Evolutionary conservation across 768 basidiomycete genomes (phyloP).

Genomic region (Candolleomyces aberdarensis): DNA sequence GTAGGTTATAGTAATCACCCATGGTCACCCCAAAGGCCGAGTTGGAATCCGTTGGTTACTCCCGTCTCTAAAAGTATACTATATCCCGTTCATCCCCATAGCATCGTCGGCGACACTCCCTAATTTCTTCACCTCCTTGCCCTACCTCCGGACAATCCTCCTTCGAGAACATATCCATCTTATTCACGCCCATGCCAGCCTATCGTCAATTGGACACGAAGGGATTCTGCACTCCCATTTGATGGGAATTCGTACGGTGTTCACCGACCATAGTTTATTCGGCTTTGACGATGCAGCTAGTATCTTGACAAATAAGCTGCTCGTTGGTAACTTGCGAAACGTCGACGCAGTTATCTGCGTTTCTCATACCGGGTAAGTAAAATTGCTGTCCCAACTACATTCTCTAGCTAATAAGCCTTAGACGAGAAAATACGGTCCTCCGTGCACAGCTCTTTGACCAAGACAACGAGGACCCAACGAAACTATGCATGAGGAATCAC

Average conservation of each 20-base stretch:
- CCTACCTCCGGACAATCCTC: slow-evolving; percentile 87
- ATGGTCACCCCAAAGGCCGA: slow-evolving; percentile 82
- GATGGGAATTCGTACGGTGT: slow-evolving; percentile 85
- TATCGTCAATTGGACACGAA: slow-evolving; percentile 90
- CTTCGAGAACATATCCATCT: slow-evolving; percentile 83
- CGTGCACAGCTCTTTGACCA: slow-evolving; percentile 73
- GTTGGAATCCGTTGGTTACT: slow-evolving; percentile 88
- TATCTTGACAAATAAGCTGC: slow-evolving; percentile 94
- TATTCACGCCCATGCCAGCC: slow-evolving; percentile 88
- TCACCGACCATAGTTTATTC: slow-evolving; percentile 96
- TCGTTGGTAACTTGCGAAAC: slow-evolving; percentile 82
- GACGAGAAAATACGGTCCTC: slow-evolving; percentile 96
- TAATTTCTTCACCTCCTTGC: slow-evolving; percentile 89
- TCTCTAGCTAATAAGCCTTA: slow-evolving; percentile 26
- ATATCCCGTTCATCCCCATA: slow-evolving; percentile 87
- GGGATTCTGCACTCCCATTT: slow-evolving; percentile 86
- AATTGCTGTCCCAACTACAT: not conserved
- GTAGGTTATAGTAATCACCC: slow-evolving; percentile 93
- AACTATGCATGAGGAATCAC: slow-evolving; percentile 46
- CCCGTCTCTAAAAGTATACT: slow-evolving; percentile 88
- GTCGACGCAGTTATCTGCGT: slow-evolving; percentile 96
- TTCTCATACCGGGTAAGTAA: slow-evolving; percentile 86
- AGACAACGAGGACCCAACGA: slow-evolving; percentile 39
- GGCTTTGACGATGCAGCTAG: slow-evolving; percentile 97
- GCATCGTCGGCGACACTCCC: slow-evolving; percentile 92